phyloP scores from a whole-genome alignment of 2,329 filamentous ascomycete genomes.

The Cordyceps pruinosa region DNA sequence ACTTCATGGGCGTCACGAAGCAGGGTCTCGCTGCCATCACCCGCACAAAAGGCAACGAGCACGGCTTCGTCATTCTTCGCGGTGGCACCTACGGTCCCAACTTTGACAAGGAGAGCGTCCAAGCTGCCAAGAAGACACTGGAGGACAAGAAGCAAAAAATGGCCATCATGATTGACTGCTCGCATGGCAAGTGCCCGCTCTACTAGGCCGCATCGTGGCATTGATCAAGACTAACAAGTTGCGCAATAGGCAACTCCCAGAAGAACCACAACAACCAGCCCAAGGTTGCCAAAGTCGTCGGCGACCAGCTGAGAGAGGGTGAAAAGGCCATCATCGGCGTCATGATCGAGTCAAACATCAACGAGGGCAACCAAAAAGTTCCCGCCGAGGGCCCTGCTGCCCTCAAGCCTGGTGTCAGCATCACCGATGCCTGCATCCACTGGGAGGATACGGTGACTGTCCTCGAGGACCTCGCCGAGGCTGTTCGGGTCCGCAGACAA shows the following conservation, averaged over 20 bases:
- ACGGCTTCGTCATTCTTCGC: constrained; percentile 93
- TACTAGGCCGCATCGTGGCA: background rate
- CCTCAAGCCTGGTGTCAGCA: constrained; percentile 84
- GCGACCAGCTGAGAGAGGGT: constrained; percentile 78
- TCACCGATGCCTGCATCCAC: constrained; percentile 92
- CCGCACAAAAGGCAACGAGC: constrained; percentile 85
- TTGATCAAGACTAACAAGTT: background rate
- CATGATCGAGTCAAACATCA: constrained; percentile 98
- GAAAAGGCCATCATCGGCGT: constrained; percentile 88
- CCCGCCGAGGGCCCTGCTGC: constrained; percentile 70
- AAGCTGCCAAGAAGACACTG: constrained; percentile 69
- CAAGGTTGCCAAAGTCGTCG: constrained; percentile 75
- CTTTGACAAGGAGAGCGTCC: constrained; percentile 80
- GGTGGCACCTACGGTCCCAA: constrained; percentile 91
- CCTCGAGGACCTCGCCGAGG: constrained; percentile 78
- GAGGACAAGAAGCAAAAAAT: constrained; percentile 75
- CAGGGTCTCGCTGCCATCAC: constrained; percentile 94
- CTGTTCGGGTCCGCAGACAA: constrained; percentile 68
- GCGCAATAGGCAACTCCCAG: constrained; percentile 71
- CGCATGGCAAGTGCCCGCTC: constrained; percentile 60
- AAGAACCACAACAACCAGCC: constrained; percentile 98
- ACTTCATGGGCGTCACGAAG: constrained; percentile 98
- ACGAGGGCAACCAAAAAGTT: constrained; percentile 84
- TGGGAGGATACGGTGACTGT: constrained; percentile 81
- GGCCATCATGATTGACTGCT: constrained; percentile 98